phyloP scores from a whole-genome alignment of 169 alveolate species.

The Fabrea salina region DNA sequence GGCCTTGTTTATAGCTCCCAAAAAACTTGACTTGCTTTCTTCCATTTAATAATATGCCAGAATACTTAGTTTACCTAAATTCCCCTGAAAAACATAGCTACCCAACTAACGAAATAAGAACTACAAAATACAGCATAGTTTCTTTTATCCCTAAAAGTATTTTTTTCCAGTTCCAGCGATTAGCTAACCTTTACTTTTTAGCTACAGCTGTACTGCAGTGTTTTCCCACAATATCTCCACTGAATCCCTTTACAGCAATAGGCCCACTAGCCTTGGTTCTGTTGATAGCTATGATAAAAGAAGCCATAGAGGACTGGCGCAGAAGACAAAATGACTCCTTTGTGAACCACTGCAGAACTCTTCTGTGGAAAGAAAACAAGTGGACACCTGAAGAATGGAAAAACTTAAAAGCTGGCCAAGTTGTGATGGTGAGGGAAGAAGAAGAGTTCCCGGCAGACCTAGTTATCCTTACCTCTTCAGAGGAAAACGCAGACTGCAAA shows the following conservation, averaged over 20 bases:
- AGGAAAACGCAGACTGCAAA: constrained; percentile 61
- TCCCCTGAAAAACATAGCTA: too few relatives aligned
- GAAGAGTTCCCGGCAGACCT: constrained; percentile 71
- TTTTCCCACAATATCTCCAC: constrained; percentile 59
- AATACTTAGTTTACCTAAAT: too few relatives aligned
- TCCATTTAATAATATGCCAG: too few relatives aligned
- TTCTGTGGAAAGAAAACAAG: constrained; percentile 41
- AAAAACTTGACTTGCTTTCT: background rate
- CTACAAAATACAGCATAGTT: constrained; percentile 67
- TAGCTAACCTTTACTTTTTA: constrained; percentile 78
- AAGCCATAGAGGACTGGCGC: constrained; percentile 68
- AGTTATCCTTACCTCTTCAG: constrained; percentile 53
- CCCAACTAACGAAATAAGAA: constrained; percentile 38
- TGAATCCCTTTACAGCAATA: constrained; percentile 64
- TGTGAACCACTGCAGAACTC: constrained; percentile 61
- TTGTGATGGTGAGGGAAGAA: constrained; percentile 44
- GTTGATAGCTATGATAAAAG: constrained; percentile 57
- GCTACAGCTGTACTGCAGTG: constrained; percentile 66
- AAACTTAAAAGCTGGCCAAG: constrained; percentile 52
- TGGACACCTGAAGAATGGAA: constrained; percentile 21
- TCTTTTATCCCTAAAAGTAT: constrained; percentile 75
- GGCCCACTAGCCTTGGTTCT: constrained; percentile 61
- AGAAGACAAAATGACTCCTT: constrained; percentile 64
- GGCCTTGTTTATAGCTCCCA: constrained; percentile 13
- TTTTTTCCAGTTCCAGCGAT: constrained; percentile 63